phyloP scores from a whole-genome alignment of 495 filamentous ascomycete species.

The Talaromyces ruber region DNA sequence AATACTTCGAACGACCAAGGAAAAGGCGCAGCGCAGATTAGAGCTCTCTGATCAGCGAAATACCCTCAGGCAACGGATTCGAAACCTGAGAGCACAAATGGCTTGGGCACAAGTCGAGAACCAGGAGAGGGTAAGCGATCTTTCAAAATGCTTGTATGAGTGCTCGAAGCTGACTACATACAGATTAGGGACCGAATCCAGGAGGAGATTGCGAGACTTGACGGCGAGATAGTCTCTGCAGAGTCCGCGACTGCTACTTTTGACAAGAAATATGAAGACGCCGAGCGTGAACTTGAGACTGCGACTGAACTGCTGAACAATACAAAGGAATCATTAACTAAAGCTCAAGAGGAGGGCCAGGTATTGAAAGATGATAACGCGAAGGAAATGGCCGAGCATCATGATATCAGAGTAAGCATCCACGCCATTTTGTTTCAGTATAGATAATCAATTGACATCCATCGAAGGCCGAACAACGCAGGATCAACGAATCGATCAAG shows the following conservation, averaged over 20 bases:
- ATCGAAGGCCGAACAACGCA: constrained; percentile 41
- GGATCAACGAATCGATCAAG: constrained; percentile 38
- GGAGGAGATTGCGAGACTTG: constrained; percentile 22
- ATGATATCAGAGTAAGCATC: constrained; percentile 35
- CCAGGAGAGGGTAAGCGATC: constrained; percentile 31
- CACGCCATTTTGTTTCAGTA: background rate
- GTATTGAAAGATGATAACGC: constrained; percentile 30
- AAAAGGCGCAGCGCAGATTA: constrained; percentile 42
- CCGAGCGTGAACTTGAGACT: constrained; percentile 39
- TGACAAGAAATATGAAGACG: constrained; percentile 33
- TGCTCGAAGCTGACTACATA: constrained; percentile 3
- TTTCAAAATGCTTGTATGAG: background rate
- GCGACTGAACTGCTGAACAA: constrained; percentile 45
- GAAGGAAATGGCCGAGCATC: constrained; percentile 29
- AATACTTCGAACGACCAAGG: constrained; percentile 32
- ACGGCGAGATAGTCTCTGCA: constrained; percentile 31
- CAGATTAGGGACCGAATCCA: constrained; percentile 27
- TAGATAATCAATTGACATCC: background rate
- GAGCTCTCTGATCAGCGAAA: constrained; percentile 50
- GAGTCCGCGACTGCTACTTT: constrained; percentile 30
- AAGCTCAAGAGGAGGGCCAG: constrained; percentile 30
- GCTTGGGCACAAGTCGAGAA: constrained; percentile 67
- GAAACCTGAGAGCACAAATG: constrained; percentile 48
- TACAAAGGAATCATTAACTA: constrained; percentile 40
- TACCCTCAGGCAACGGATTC: constrained; percentile 42